These are phyloP conservation scores for sweet orange (Citrus sinensis) DNA, from an alignment of 345 rosid genomes.

Conservation along the genomic window DVS_A1.0 CM039169.1:394001-394500, in stretches of 20 bases:
- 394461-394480: conserved; percentile 94
- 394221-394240: conserved; percentile 98
- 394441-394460: conserved; percentile 99
- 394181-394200: conserved; percentile 7
- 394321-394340: not conserved
- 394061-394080: conserved; percentile 47
- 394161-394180: not conserved
- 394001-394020: not conserved
- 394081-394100: conserved; percentile 98
- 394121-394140: conserved; percentile 99
- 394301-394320: conserved; percentile 99
- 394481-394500: conserved; percentile 98
- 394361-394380: not conserved
- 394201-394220: conserved; percentile 46
- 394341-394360: not conserved
- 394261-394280: conserved; percentile 98
- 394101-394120: conserved; percentile 96
- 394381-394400: not conserved
- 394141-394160: conserved; percentile 11
- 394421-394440: conserved; percentile 97
- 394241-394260: conserved; percentile 99
- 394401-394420: conserved; percentile 98
- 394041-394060: not conserved
- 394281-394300: conserved; percentile 98
- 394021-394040: not conserved